These are phyloP conservation scores for Lactuca saligna DNA, from an alignment of 129 eudicot species.

Conservation along the genomic window DNA sequence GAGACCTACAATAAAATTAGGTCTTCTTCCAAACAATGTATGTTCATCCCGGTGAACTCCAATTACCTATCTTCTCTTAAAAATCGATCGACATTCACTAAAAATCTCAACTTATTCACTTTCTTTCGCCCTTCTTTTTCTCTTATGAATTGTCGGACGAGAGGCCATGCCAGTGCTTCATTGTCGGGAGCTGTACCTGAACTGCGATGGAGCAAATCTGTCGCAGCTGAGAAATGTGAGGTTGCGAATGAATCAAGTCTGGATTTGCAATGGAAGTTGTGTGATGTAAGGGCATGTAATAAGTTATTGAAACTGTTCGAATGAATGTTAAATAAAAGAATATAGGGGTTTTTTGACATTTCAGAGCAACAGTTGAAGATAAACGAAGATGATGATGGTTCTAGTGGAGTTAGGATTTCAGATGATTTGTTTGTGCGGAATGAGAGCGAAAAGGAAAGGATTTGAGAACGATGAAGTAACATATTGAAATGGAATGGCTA, in stretches of 20 bases:
- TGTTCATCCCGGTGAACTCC: no score
- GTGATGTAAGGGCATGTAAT: constrained; percentile 46
- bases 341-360: constrained; percentile 42
- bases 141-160: constrained; percentile 7
- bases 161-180: constrained; percentile 15
- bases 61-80: no score
- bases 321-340: constrained; percentile 61
- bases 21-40: no score
- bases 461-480: constrained; percentile 76
- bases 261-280: constrained; percentile 65
- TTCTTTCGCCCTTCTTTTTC: no score
- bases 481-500: constrained; percentile 65
- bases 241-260: constrained; percentile 6
- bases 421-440: constrained; percentile 20
- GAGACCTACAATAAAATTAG: no score
- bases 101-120: no score
- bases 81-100: no score
- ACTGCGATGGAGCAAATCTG: constrained; percentile 79
- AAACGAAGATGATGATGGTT: constrained; percentile 14
- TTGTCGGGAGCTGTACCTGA: constrained; percentile 33
- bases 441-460: constrained; percentile 44
- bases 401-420: constrained; percentile 35
- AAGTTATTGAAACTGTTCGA: constrained; percentile 32
- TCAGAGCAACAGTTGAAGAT: constrained; percentile 20
- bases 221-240: constrained; percentile 43